Evolutionary conservation across 495 filamentous ascomycete species (phyloP).

Genomic region (Tuber aestivum): DNA sequence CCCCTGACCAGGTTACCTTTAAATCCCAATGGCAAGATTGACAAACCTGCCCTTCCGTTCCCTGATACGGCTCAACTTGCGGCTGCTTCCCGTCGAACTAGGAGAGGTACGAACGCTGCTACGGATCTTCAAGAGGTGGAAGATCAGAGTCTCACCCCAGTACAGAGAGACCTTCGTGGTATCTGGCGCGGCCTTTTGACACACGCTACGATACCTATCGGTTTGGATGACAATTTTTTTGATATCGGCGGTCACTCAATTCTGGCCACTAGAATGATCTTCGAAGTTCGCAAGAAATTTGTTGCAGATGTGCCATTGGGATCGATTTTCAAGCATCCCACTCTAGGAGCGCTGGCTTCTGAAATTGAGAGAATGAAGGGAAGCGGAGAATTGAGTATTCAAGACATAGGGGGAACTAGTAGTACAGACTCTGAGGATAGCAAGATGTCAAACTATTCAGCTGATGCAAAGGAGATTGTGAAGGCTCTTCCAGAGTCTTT

Average conservation of each 20-base stretch:
- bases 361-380: constrained; percentile 64
- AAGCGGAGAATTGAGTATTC: constrained; percentile 36
- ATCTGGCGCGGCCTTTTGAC: constrained; percentile 52
- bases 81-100: constrained; percentile 41
- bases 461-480: constrained; percentile 57
- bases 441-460: constrained; percentile 56
- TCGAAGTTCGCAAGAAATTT: constrained; percentile 55
- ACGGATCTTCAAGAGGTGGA: constrained; percentile 46
- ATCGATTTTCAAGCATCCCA: constrained; percentile 69
- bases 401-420: constrained; percentile 36
- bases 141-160: constrained; percentile 50
- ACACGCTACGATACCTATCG: constrained; percentile 54
- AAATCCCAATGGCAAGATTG: constrained; percentile 93
- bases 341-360: constrained; percentile 63
- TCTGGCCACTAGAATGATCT: constrained; percentile 78
- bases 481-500: constrained; percentile 49
- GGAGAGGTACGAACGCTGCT: constrained; percentile 27
- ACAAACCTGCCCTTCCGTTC: constrained; percentile 85
- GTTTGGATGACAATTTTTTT: constrained; percentile 69
- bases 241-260: constrained; percentile 84
- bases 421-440: constrained; percentile 39
- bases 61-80: constrained; percentile 65
- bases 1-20: constrained; percentile 74
- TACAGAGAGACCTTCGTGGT: constrained; percentile 40
- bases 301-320: constrained; percentile 67